Evolutionary conservation across 2,329 filamentous ascomycete genomes (phyloP), one percentile per base, ranked within the genome.

Genomic region (Reticulascus tulasneorum): DNA sequence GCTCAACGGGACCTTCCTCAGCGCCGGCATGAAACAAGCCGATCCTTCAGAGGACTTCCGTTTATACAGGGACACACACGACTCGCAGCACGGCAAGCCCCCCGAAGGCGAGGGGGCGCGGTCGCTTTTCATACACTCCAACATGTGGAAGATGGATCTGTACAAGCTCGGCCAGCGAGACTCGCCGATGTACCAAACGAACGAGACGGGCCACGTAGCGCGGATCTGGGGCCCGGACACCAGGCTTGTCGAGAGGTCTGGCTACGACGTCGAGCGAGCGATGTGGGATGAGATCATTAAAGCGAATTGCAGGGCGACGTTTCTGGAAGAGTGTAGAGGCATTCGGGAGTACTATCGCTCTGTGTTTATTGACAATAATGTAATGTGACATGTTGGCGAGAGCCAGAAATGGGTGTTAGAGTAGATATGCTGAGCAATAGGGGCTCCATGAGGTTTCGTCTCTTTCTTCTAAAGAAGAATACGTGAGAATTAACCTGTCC

Each of bases 101-200:
- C 28, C 34, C 4, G 41, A 38, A 20, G 47, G 44, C 23, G 38
- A 36, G 4, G 35, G 29, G 22, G 47, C 51, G 9, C 46, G 47
- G n/a, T 44, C 45, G 19, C 43, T 62, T 35, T 63, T 64, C 46
- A 46, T 61, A 26, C 60, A 63, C 46, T 54, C 56, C 48, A 62
- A 60, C 47, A 52, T 54, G n/a, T 48, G 56, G 45, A 61, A 63
- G 45, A 50, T 62, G 35, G 56, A 64, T 44, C 47, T 61, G 20
- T 42, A 43, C 11, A 46, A 44, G 11, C 37, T 61, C 7, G 40
- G 44, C n/a, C 32, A 41, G 19, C 18, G 35, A n/a, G 35, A 49
- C 35, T 38, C 38, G 13, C 42, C 30, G 28, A 45, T 53, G 16
- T 45, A 47, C 15, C 41, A 28, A 13, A 32, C 9, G 20, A 42